These are phyloP conservation scores for Septoria linicola DNA, from an alignment of 2,329 filamentous ascomycete species.

Conservation along the genomic window DNA sequence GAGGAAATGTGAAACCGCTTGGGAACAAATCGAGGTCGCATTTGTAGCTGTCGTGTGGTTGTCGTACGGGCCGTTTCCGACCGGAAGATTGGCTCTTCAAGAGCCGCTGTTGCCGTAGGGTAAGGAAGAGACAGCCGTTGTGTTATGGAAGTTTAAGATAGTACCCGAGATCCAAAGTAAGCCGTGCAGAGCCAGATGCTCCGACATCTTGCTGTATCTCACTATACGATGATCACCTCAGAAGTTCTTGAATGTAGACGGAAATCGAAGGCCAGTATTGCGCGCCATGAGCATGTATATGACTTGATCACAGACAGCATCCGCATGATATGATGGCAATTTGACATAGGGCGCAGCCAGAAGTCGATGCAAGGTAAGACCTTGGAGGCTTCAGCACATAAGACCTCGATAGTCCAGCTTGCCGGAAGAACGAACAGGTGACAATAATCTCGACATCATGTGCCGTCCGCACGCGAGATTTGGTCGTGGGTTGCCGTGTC, in stretches of 20 bases:
- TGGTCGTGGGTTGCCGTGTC: no score
- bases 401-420: background rate
- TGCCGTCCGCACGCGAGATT: background rate
- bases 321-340: no score
- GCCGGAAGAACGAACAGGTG: background rate
- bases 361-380: slow-evolving; percentile 1
- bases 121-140: slow-evolving; percentile 5
- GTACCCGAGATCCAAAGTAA: no score
- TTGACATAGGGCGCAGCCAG: no score
- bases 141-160: slow-evolving; percentile 1
- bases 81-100: background rate
- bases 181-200: background rate
- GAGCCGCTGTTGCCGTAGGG: background rate
- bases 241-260: no score
- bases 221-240: no score
- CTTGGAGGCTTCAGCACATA: background rate
- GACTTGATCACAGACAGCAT: no score
- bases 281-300: no score
- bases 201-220: background rate
- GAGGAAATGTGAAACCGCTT: no score
- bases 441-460: background rate
- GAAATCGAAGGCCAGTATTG: no score
- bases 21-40: background rate
- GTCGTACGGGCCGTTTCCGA: slow-evolving; percentile 4
- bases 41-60: background rate